Evolutionary conservation across 176 grass and related monocot species (phyloP), one percentile per base, ranked within the genome.

Genomic region (sorghum (Sorghum bicolor)): DNA sequence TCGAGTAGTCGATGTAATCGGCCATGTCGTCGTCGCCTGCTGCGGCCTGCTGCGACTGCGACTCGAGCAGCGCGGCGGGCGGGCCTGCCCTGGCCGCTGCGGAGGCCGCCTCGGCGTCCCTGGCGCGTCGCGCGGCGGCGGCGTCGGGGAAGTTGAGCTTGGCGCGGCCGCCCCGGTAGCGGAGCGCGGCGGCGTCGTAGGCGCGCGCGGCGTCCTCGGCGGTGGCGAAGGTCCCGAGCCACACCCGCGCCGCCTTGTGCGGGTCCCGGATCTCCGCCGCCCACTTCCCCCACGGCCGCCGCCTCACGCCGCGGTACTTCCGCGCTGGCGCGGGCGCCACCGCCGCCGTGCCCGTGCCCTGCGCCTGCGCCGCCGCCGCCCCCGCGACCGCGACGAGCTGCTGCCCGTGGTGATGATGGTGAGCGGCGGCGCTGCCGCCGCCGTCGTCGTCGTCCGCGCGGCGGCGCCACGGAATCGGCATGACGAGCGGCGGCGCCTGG

Each of bases 241-340:
- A 98, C 53, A 95, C 84, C 28, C 92, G 84, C 22, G 91, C 84
- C 64, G 92, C 90, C 83, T 88, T 95, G 16, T 85, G 86, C 10
- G 96, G 96, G 61, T 98, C 91, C 14, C 91, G 84, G 38, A 98
- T 98, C 87, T 98, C 95, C 77, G 95, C 96, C 57, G 87, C 96
- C 92, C 96, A 98, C 77, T 95, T 95, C 3, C 92, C 95, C 96
- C 92, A 98, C 22, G 92, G 92, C 31, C 96, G 86, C 40, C 72
- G 75, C 82, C 95, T 64, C 4, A 95, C 92, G 13, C 95, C 96
- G 2, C 92, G 72, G 77, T 95, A 98, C 73, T 88, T 92, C 34
- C 79, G 50, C 25, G 53, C 43, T 4, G 8, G 8, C 7, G 52
- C 11, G 9, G 34, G 2, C 26, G 30, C 30, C 10, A 37, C 7